phyloP scores from a whole-genome alignment of 2,329 filamentous ascomycete genomes.

The Epichloe typhina region DNA sequence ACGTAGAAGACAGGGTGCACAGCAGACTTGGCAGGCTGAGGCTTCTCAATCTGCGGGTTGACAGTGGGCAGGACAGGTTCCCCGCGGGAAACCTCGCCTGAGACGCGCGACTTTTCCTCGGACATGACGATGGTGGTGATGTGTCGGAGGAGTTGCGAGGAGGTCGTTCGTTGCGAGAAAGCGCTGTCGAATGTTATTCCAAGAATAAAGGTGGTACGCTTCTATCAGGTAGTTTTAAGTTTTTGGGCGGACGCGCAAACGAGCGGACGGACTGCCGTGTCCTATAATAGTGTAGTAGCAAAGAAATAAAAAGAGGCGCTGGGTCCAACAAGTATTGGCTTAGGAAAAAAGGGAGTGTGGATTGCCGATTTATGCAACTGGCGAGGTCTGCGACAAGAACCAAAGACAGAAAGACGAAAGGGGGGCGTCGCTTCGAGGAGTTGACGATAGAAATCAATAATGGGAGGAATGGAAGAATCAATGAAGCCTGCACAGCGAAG shows the following conservation, averaged over 20 bases:
- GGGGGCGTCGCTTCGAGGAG: background rate
- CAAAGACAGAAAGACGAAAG: background rate
- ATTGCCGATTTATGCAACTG: conserved; percentile 19
- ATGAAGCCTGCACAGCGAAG: background rate
- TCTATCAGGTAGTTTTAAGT: background rate
- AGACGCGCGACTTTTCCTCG: conserved; percentile 74
- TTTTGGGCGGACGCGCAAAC: conserved; percentile 20
- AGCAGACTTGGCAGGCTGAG: conserved; percentile 46
- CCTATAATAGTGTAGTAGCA: conserved; percentile 5
- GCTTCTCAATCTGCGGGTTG: conserved; percentile 64
- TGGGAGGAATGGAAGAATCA: background rate
- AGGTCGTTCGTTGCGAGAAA: conserved; percentile 9
- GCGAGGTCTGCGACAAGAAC: background rate
- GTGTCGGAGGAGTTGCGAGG: conserved; percentile 12
- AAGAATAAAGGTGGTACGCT: conserved; percentile 11
- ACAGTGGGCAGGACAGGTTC: conserved; percentile 64
- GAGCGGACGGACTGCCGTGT: conserved; percentile 26
- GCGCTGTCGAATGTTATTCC: conserved; percentile 8
- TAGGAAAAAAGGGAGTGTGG: conserved; percentile 5
- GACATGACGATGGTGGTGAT: conserved; percentile 17
- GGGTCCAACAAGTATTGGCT: conserved; percentile 3
- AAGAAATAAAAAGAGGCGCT: conserved; percentile 1
- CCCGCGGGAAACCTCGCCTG: conserved; percentile 57
- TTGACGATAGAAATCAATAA: background rate
- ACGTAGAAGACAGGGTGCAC: conserved; percentile 84